phyloP scores from a whole-genome alignment of 2,329 filamentous ascomycete genomes.

The Dendrostoma leiphaemia region DNA sequence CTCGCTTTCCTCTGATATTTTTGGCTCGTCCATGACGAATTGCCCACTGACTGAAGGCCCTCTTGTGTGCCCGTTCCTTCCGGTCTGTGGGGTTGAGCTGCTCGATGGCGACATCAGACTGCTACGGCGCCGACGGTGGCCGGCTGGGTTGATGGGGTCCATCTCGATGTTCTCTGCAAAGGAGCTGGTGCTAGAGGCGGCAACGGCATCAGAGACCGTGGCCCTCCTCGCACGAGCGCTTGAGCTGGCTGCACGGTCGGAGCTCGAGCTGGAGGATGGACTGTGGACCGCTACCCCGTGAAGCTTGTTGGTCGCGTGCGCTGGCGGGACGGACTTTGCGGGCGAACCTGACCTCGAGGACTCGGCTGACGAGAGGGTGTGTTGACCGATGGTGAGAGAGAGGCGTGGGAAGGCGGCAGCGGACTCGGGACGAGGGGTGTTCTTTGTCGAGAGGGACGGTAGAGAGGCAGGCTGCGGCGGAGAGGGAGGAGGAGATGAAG shows the following conservation, averaged over 20 bases:
- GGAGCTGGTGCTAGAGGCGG: conserved; percentile 14
- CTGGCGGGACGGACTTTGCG: conserved; percentile 1
- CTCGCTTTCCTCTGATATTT: conserved; percentile 44
- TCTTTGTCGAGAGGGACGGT: conserved; percentile 9
- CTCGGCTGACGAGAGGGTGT: conserved; percentile 10
- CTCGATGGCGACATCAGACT: conserved; percentile 45
- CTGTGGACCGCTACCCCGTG: neutral
- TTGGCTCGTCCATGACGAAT: conserved; percentile 36
- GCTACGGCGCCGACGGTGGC: conserved; percentile 55
- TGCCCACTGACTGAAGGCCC: conserved; percentile 28
- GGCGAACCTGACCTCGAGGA: conserved; percentile 11
- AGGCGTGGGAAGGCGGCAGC: conserved; percentile 11
- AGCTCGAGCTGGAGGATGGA: conserved; percentile 1
- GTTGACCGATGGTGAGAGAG: neutral
- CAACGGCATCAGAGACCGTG: conserved; percentile 16
- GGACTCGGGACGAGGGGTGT: conserved; percentile 13
- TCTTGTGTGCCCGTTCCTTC: conserved; percentile 26
- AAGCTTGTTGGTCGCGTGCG: conserved; percentile 13
- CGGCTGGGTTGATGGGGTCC: conserved; percentile 46
- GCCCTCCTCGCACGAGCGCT: conserved; percentile 17
- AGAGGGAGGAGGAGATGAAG: conserved; percentile 17
- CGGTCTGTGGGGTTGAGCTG: conserved; percentile 21
- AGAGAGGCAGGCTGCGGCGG: conserved; percentile 10
- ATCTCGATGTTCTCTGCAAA: conserved; percentile 50
- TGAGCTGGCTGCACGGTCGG: conserved; percentile 5